Evolutionary conservation across 2,329 filamentous ascomycete genomes (phyloP).

Genomic region (Elsinoe australis): DNA sequence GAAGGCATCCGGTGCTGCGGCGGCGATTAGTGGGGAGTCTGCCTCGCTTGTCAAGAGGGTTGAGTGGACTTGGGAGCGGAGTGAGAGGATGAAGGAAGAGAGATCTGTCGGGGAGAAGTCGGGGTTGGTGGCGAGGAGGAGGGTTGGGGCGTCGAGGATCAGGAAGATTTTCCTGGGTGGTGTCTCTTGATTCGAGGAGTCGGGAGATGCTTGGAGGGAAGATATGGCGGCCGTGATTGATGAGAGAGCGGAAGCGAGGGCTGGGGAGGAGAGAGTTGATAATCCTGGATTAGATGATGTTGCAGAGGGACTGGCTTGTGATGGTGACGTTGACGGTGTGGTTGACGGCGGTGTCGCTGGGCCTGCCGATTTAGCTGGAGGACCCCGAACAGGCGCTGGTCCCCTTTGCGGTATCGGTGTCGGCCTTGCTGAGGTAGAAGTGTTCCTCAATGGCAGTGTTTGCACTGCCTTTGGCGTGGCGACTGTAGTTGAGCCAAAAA

Average conservation of each 20-base stretch:
- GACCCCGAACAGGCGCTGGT: constrained; percentile 4
- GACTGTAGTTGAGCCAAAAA: constrained; percentile 40
- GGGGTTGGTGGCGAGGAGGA: constrained; percentile 34
- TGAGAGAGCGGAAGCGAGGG: constrained; percentile 25
- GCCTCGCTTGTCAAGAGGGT: constrained; percentile 63
- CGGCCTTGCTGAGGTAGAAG: neutral
- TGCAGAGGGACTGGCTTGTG: constrained; percentile 1
- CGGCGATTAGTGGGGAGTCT: constrained; percentile 58
- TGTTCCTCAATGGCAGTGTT: neutral
- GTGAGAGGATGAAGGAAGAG: constrained; percentile 26
- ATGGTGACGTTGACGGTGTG: neutral
- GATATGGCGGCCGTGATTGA: constrained; percentile 28
- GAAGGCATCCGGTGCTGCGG: constrained; percentile 36
- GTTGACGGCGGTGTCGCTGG: neutral
- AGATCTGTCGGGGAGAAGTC: constrained; percentile 25
- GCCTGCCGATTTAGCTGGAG: neutral
- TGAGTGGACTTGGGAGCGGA: constrained; percentile 52
- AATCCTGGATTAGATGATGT: constrained; percentile 18
- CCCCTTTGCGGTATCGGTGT: constrained; percentile 14
- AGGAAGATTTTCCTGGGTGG: constrained; percentile 31
- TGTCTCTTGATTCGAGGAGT: too few relatives aligned
- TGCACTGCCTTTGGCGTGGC: constrained; percentile 17
- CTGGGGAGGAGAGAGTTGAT: constrained; percentile 25
- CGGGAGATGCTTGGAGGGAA: constrained; percentile 19
- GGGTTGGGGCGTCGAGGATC: constrained; percentile 39